Percentiles rank a stretch among this genome's conserved stretches.
Evolutionary conservation across 2,329 filamentous ascomycete genomes (phyloP).

Genomic region (Aspergillus aculeatinus): DNA sequence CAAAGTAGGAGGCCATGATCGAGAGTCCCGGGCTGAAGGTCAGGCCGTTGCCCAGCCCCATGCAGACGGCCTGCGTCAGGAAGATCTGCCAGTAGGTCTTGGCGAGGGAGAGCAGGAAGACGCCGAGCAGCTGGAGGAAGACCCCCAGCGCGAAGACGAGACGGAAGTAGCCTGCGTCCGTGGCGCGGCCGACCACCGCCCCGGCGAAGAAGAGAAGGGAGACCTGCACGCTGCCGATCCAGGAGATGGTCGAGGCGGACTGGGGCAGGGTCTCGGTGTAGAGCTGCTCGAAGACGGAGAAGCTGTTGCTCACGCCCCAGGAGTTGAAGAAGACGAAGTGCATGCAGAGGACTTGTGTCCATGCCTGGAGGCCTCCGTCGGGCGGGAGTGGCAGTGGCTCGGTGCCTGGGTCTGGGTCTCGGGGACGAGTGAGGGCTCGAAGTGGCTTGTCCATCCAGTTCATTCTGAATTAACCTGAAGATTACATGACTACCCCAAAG

Average conservation of each 20-base stretch:
- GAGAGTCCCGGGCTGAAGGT: slow-evolving; percentile 43
- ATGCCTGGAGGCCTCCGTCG: slow-evolving; percentile 32
- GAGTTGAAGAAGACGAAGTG: slow-evolving; percentile 32
- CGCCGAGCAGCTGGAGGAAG: slow-evolving; percentile 39
- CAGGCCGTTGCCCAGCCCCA: slow-evolving; percentile 44
- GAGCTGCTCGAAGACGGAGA: slow-evolving; percentile 49
- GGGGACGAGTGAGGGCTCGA: too few species aligned
- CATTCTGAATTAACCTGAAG: too few species aligned
- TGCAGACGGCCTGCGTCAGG: slow-evolving; percentile 46
- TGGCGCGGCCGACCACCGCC: slow-evolving; percentile 40
- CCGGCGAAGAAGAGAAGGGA: slow-evolving; percentile 46
- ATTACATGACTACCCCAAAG: too few species aligned
- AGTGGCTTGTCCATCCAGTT: too few species aligned
- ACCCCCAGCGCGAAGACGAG: slow-evolving; percentile 24
- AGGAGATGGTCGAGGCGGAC: slow-evolving; percentile 42
- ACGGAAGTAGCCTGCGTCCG: slow-evolving; percentile 44
- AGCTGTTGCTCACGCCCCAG: slow-evolving; percentile 31
- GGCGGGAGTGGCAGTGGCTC: slow-evolving; percentile 31
- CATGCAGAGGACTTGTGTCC: slow-evolving; percentile 31
- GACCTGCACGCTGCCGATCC: slow-evolving; percentile 49
- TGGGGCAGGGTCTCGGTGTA: slow-evolving; percentile 37
- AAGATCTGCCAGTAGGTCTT: slow-evolving; percentile 50
- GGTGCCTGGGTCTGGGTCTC: too few species aligned
- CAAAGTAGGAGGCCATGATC: slow-evolving; percentile 46
- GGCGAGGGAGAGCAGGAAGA: slow-evolving; percentile 46